Base-by-base conservation (phyloP, 306 rosid species). In the Clitoria ternatea region DNA sequence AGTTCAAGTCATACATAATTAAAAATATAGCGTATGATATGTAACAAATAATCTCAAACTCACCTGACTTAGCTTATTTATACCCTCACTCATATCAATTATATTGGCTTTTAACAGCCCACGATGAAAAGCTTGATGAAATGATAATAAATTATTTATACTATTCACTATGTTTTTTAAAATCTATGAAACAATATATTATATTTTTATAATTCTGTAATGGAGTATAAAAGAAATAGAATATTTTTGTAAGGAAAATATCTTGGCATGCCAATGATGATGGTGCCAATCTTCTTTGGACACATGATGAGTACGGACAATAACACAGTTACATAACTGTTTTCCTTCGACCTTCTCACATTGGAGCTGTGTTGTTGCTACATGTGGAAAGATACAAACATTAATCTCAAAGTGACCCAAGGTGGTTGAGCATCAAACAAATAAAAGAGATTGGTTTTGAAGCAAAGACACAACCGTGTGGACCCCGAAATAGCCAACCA, bases 401-500 rank as follows among this genome's bases (percentile, higher is more conserved):
- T 43, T 18, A 40, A 52, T 45, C 43, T 50, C 71, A 56, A 39
- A 47, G 59, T 29, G 40, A 73, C 44, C 42, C 5, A 17, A 70
- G 54, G 55, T 24, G 42, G 74, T 55, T 53, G 79, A 12, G 74
- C 44, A 39, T 72, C 15, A 54, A 29, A 26, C 8, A 33, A 3
- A 11, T 1, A 33, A 66, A 61, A 42, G 65, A 66, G 61, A 77
- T 74, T 81, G 77, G 77, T 57, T 77, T 49, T 49, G 14, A 82
- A 84, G 87, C 81, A 39, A 70, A 77, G 53, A 50, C 42, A 78
- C 2, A 84, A 61, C 29, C 77, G 82, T 10, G 87, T 82, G 85
- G 97, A 94, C 0, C 88, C 96, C 84, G 7, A 0, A 7, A 0
- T 2, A 69, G 84, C 86, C 89, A 78, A 75, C 91, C 90, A 82